A percentile compares a stretch with the other conserved stretches of the same genome.
Evolutionary conservation across 2,329 filamentous ascomycete genomes (phyloP).

Genomic region (Hypocreales sp.): DNA sequence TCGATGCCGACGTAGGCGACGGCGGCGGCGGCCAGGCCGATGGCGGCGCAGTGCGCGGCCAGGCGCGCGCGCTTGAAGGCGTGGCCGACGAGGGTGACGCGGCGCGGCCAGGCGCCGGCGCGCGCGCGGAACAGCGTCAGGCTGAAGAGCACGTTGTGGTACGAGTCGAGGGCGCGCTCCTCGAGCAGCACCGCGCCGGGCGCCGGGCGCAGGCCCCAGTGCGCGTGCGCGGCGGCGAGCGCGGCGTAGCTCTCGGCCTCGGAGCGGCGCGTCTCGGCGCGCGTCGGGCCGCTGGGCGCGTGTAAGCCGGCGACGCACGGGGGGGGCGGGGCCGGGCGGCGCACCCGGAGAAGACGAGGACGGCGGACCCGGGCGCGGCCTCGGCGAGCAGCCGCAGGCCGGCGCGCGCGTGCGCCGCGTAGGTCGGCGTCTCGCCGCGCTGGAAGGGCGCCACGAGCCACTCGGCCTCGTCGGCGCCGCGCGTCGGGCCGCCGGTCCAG

Average conservation of each 20-base stretch:
- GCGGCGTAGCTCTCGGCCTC: slow-evolving; percentile 51
- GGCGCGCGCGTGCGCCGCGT: slow-evolving; percentile 56
- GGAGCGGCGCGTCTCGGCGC: slow-evolving; percentile 34
- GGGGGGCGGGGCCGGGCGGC: too few relatives aligned
- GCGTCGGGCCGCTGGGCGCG: slow-evolving; percentile 43
- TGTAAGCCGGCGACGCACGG: too few relatives aligned
- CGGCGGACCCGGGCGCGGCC: slow-evolving; percentile 22
- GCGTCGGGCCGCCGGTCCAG: slow-evolving; percentile 43
- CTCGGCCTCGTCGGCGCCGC: slow-evolving; percentile 39
- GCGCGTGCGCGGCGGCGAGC: slow-evolving; percentile 28
- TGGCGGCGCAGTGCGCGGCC: slow-evolving; percentile 45
- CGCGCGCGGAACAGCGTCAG: slow-evolving; percentile 33
- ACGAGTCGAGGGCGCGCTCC: slow-evolving; percentile 65
- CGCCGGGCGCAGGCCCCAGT: slow-evolving; percentile 21
- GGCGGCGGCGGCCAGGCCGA: slow-evolving; percentile 33
- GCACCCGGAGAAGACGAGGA: slow-evolving; percentile 62
- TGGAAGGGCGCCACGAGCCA: slow-evolving; percentile 71
- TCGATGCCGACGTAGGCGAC: slow-evolving; percentile 48
- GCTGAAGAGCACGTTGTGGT: slow-evolving; percentile 70
- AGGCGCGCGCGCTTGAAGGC: slow-evolving; percentile 51
- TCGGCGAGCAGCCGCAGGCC: slow-evolving; percentile 39
- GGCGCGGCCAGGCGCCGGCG: slow-evolving; percentile 33
- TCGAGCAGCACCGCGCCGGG: slow-evolving; percentile 38
- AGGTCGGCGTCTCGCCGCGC: slow-evolving; percentile 61
- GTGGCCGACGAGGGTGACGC: slow-evolving; percentile 51